A percentile compares a stretch with the other conserved stretches of the same genome.
Evolutionary conservation across 768 basidiomycete species (phyloP).

Genomic region (Agaricus subrufescens): DNA sequence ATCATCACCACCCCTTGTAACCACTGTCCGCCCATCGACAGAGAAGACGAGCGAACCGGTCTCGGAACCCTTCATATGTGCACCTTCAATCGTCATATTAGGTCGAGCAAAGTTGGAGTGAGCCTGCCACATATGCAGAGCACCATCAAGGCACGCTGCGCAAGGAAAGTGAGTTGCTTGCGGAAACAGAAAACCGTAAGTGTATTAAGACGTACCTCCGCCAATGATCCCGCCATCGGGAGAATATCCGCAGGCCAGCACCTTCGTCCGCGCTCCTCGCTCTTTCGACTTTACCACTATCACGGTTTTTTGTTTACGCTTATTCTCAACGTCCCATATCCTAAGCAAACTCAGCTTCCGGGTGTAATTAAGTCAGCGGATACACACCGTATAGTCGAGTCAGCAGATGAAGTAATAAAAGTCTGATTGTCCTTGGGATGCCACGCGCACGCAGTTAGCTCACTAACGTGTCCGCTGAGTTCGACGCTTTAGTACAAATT

Average conservation of each 20-base stretch:
- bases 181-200: slow-evolving; percentile 9
- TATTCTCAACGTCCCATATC: slow-evolving; percentile 93
- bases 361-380: neutral
- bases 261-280: slow-evolving; percentile 88
- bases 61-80: slow-evolving; percentile 82
- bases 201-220: slow-evolving; percentile 53
- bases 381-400: slow-evolving; percentile 85
- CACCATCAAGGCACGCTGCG: slow-evolving; percentile 85
- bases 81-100: slow-evolving; percentile 78
- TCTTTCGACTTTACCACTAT: slow-evolving; percentile 98
- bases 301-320: slow-evolving; percentile 90
- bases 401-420: slow-evolving; percentile 93
- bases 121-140: slow-evolving; percentile 90
- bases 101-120: slow-evolving; percentile 92
- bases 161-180: slow-evolving; percentile 13
- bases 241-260: slow-evolving; percentile 84
- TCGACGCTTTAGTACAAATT: neutral
- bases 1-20: slow-evolving; percentile 91
- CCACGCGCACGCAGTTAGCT: slow-evolving; percentile 87
- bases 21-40: slow-evolving; percentile 77
- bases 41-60: slow-evolving; percentile 87
- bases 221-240: slow-evolving; percentile 86
- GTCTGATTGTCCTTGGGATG: slow-evolving; percentile 80
- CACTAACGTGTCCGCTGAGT: slow-evolving; percentile 87
- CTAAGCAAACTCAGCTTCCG: slow-evolving; percentile 31